phyloP scores from a whole-genome alignment of 73 alveolate species.

The Uronychia setigera region DNA sequence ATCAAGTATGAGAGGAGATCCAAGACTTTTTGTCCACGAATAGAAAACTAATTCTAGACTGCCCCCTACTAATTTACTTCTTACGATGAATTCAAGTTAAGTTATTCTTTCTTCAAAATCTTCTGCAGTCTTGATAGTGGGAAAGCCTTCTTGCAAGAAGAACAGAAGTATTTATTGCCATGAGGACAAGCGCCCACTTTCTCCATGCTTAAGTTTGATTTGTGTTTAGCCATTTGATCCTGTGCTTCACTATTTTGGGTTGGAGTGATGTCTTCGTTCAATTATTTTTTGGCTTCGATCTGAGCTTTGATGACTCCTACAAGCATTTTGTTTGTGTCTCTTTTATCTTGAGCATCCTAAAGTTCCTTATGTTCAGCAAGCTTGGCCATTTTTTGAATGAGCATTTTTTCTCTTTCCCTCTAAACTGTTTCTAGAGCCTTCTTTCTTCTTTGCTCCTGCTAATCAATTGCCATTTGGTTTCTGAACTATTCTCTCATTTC shows the following conservation, averaged over 20 bases:
- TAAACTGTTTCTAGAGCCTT: background rate
- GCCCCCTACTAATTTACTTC: no score
- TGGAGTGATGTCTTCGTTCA: background rate
- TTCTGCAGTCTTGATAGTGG: no score
- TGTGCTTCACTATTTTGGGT: background rate
- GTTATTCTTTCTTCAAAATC: no score
- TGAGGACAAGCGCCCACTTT: background rate
- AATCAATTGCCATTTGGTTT: background rate
- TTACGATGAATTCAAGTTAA: no score
- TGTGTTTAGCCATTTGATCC: background rate
- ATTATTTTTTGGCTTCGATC: background rate
- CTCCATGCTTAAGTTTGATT: background rate
- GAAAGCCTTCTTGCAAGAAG: background rate
- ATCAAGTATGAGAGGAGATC: background rate
- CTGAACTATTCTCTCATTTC: background rate
- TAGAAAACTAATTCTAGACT: background rate
- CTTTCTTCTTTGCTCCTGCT: background rate
- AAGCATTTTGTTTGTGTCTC: background rate
- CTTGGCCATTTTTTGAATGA: background rate
- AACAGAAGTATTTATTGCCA: background rate
- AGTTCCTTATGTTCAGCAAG: background rate
- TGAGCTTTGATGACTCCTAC: background rate
- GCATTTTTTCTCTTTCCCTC: background rate
- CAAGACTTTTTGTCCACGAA: background rate
- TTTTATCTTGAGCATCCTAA: background rate